Evolutionary conservation across 2,329 filamentous ascomycete genomes (phyloP).

Genomic region (Penicillium rolfsii): DNA sequence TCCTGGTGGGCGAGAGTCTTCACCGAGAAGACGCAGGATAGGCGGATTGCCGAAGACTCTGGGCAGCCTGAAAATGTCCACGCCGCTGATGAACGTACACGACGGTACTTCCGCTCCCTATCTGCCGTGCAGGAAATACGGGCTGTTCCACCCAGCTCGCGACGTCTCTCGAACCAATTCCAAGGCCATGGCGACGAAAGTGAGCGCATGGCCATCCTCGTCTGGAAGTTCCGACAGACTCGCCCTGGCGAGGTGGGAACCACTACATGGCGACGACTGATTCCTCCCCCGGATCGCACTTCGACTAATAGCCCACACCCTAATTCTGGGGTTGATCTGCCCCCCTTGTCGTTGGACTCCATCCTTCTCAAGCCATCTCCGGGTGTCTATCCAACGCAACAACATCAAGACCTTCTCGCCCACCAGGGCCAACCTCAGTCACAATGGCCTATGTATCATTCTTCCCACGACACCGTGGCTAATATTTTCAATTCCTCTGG

Average conservation of each 20-base stretch:
- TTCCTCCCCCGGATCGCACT: constrained; percentile 42
- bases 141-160: constrained; percentile 36
- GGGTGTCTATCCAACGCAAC: constrained; percentile 37
- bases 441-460: constrained; percentile 42
- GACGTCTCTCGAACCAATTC: constrained; percentile 35
- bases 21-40: constrained; percentile 46
- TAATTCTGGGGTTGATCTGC: constrained; percentile 38
- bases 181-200: constrained; percentile 33
- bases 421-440: constrained; percentile 35
- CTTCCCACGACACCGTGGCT: constrained; percentile 39
- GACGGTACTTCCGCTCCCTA: constrained; percentile 45
- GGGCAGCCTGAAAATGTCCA: constrained; percentile 37
- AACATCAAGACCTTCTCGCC: constrained; percentile 39
- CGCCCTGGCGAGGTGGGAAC: constrained; percentile 44
- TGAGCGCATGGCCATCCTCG: constrained; percentile 48
- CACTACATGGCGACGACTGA: constrained; percentile 50
- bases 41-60: constrained; percentile 43
- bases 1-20: constrained; percentile 52
- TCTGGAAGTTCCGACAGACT: constrained; percentile 54
- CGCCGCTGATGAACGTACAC: constrained; percentile 40
- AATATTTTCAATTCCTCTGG: constrained; percentile 39
- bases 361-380: constrained; percentile 39
- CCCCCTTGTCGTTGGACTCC: constrained; percentile 42
- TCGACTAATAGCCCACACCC: constrained; percentile 44
- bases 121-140: constrained; percentile 52